Base-by-base conservation (phyloP, 2,329 filamentous ascomycete genomes). In the Talaromyces sp. region DNA sequence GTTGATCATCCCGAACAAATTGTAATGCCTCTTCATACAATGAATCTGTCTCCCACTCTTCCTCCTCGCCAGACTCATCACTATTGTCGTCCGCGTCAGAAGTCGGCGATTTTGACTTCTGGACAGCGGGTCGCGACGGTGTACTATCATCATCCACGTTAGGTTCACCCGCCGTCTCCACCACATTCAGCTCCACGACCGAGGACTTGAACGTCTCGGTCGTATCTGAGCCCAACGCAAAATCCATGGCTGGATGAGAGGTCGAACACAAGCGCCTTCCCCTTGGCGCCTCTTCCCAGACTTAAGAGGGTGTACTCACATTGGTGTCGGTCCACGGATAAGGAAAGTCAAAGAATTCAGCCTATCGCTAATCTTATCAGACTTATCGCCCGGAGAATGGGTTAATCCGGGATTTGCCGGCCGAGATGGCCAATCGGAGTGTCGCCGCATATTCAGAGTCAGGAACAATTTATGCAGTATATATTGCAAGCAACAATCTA, bases 21-120 rank as follows among this genome's bases (percentile, higher is more conserved):
- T 87, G 83, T 60, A 89, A 78, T 37, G 82, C 79, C 69, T 88
- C 86, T 65, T 86, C 85, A 65, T 86, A 86, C 2, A 89, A 75
- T 28, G 86, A 88, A 66, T 88, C 83, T 5, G 82, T 83, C 68
- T 88, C 86, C 86, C 85, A 88, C 12, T 81, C 70, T 35, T 76
- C 76, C 40, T 64, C 70, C 40, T 76, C 76, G 39, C 65, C 71
- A 12, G 72, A 72, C 62, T 69, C 71, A 60, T 76, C 75, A 62
- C 75, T 75, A 42, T 71, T 69, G 62, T 75, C 74, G 56, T 70
- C 70, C 37, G 76, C 72, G 14, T 73, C 76, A 42, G 69, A 68
- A 31, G 71, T 72, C 57, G 73, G 70, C 61, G 74, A 71, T 28
- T 69, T 69, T 61, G 72, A 69, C 60, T 73, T 62, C 60, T 71